Evolutionary conservation across 352 stramenopile genomes (phyloP), one percentile per base, ranked within the genome.

Genomic region (Globisporangium takayamanum): DNA sequence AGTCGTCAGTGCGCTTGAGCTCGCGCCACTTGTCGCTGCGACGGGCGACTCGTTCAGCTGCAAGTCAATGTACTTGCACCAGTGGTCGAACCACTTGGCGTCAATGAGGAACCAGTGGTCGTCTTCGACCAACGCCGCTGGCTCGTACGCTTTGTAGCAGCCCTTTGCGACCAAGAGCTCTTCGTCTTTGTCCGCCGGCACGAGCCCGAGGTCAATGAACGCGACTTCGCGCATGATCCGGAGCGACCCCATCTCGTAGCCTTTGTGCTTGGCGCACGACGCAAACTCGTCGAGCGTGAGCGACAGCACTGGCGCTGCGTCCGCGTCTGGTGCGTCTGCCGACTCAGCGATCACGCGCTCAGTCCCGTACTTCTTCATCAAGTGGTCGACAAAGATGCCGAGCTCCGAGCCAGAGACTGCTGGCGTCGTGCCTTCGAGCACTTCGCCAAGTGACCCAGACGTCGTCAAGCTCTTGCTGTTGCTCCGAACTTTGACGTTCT

Each of bases 21-120:
- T 39, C 51, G 48, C 15, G 73, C 47, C 44, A 68, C 60, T 50
- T 60, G 72, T 59, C 76, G 71, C 41, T 72, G 73, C 54, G 18
- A 47, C 14, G 11, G 41, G 33, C 10, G 36, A 7, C 3, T 87
- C 63, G 16, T 53, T 58, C 53, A 66, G 16, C 15, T 56, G 66
- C 8, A 83, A 30, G 20, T 70, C 67, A 45, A 92, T 78, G 68
- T 92, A 95, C 59, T 86, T 82, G 67, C 74, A 87, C 86, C 86
- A 95, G 49, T 92, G 82, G 28, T 89, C 76, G 61, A 83, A 95
- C 84, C 84, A 95, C 37, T 86, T 92, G 37, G 77, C 80, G 41
- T 94, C 84, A 25, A 95, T 61, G 33, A 95, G 53, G 60, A 88
- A 95, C 86, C 86, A 95, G 3, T 78, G 72, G 25, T 95, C 86